These are phyloP conservation scores for Quercus suber DNA, from an alignment of 306 rosid genomes.

Conservation along the genomic window DNA sequence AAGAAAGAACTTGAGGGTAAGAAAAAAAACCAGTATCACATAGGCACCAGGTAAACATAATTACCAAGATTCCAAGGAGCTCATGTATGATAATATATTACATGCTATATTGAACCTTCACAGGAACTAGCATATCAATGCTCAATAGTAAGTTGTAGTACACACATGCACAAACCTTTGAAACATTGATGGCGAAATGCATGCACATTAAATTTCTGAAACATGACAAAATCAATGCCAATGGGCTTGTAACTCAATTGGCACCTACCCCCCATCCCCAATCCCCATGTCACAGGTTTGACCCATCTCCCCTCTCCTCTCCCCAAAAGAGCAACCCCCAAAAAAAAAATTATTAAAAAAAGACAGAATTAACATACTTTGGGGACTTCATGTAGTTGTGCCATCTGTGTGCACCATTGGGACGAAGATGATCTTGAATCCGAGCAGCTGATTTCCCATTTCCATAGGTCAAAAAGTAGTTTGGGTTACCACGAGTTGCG, in stretches of 20 bases:
- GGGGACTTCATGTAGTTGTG: constrained; percentile 96
- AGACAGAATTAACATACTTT: constrained; percentile 40
- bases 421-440: constrained; percentile 93
- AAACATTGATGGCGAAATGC: not conserved
- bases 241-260: too few relatives aligned
- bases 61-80: not conserved
- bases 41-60: too few relatives aligned
- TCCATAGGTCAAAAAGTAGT: constrained; percentile 92
- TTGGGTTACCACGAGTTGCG: constrained; percentile 94
- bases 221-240: constrained; percentile 1
- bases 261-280: too few relatives aligned
- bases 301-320: too few relatives aligned
- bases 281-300: too few relatives aligned
- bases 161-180: not conserved
- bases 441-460: constrained; percentile 99
- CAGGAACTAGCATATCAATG: not conserved
- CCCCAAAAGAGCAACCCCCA: too few relatives aligned
- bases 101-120: not conserved
- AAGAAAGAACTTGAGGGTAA: constrained; percentile 6
- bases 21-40: not conserved
- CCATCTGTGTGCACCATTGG: constrained; percentile 99
- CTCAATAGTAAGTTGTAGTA: not conserved
- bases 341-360: too few relatives aligned
- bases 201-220: constrained; percentile 20
- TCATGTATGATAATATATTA: not conserved